Conservation (phyloP, 768 basidiomycete genomes). For the Suillus discolor region DNA sequence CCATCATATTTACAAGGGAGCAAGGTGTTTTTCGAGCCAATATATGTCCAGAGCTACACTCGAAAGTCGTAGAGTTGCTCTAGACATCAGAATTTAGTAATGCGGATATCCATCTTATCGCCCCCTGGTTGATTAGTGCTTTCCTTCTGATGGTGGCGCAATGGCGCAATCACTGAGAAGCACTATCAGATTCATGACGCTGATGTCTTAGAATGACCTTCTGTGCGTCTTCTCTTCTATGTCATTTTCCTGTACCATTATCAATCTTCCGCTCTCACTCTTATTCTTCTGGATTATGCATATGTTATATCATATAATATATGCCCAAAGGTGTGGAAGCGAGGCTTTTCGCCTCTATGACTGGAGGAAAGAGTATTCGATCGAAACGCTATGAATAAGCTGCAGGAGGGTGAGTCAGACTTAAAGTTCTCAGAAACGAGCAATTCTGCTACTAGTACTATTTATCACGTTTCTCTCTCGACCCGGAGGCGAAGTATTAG, state of each 20-base stretch:
- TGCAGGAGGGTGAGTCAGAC: slow-evolving; percentile 63
- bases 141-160: neutral
- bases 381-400: slow-evolving; percentile 65
- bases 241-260: neutral
- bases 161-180: neutral
- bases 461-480: slow-evolving; percentile 46
- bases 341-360: neutral
- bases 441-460: no score
- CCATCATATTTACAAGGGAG: neutral
- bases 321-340: no score
- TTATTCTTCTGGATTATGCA: neutral
- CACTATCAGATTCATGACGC: neutral
- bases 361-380: slow-evolving; percentile 45
- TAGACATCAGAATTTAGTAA: neutral
- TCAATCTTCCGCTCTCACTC: neutral
- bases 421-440: slow-evolving; percentile 20
- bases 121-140: neutral
- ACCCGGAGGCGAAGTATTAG: slow-evolving; percentile 55
- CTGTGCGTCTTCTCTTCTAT: neutral
- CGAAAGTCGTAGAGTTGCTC: neutral
- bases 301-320: neutral
- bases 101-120: neutral
- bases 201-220: neutral
- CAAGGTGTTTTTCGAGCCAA: neutral
- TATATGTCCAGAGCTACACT: neutral